Conservation (phyloP, 2,329 filamentous ascomycete genomes). For the Helminthosporium solani region DNA sequence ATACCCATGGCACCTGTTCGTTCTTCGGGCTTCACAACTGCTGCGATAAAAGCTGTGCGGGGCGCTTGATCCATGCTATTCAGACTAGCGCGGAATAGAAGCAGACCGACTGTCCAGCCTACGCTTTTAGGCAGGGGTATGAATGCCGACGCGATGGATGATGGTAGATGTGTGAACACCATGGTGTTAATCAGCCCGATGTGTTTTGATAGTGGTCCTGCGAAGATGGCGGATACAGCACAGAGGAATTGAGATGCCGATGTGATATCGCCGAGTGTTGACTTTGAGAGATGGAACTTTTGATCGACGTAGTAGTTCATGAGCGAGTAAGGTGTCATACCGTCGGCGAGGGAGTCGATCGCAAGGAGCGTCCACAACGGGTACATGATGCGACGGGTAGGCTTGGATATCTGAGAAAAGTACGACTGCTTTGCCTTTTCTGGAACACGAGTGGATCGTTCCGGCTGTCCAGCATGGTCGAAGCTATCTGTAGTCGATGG, state of each 20-base stretch:
- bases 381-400: slow-evolving; percentile 61
- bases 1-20: slow-evolving; percentile 71
- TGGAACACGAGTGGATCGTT: background rate
- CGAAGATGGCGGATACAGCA: slow-evolving; percentile 57
- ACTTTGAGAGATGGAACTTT: slow-evolving; percentile 46
- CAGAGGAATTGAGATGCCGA: slow-evolving; percentile 50
- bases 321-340: slow-evolving; percentile 50
- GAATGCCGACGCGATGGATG: slow-evolving; percentile 55
- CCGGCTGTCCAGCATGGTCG: slow-evolving; percentile 12
- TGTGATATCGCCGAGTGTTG: slow-evolving; percentile 62
- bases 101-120: slow-evolving; percentile 54
- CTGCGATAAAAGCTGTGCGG: slow-evolving; percentile 65
- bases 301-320: slow-evolving; percentile 42
- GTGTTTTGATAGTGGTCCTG: slow-evolving; percentile 57
- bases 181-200: slow-evolving; percentile 63
- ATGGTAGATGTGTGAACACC: slow-evolving; percentile 56
- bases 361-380: slow-evolving; percentile 65
- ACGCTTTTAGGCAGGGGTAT: slow-evolving; percentile 59
- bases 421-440: slow-evolving; percentile 33
- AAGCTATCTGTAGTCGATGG: slow-evolving; percentile 34
- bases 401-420: slow-evolving; percentile 57
- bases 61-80: slow-evolving; percentile 72
- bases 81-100: slow-evolving; percentile 61
- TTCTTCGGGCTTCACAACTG: slow-evolving; percentile 64
- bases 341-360: slow-evolving; percentile 65